Conservation (phyloP, 306 rosid species). For the Myrica gale region DNA sequence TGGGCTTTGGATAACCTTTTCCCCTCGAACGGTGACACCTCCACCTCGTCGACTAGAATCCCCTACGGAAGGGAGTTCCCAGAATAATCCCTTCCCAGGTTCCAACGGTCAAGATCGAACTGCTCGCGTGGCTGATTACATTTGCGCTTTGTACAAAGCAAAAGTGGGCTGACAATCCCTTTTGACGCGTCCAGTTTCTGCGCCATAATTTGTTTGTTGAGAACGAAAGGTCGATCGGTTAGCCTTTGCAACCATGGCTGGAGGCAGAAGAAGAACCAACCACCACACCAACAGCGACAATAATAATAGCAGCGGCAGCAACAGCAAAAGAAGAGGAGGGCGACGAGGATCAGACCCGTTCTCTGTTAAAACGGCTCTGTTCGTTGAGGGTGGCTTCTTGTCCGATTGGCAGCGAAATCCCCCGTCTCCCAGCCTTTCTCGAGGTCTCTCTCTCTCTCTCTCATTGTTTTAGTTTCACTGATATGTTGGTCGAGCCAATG, state of each 20-base stretch:
- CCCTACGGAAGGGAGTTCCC: neutral
- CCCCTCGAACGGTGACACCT: neutral
- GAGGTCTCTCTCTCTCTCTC: constrained; percentile 42
- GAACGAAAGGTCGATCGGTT: neutral
- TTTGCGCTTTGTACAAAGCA: neutral
- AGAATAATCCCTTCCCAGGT: neutral
- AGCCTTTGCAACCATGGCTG: constrained; percentile 41
- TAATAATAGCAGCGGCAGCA: constrained; percentile 8
- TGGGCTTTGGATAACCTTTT: neutral
- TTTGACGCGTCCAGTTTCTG: neutral
- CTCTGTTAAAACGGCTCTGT: constrained; percentile 31
- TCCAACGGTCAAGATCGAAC: neutral
- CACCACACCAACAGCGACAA: constrained; percentile 1
- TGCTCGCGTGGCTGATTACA: neutral
- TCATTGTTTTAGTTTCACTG: neutral
- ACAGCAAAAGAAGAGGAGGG: constrained; percentile 21
- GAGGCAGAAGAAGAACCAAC: constrained; percentile 55
- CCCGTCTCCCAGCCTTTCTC: constrained; percentile 27
- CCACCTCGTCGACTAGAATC: neutral
- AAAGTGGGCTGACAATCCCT: neutral
- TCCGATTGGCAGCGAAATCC: constrained; percentile 60
- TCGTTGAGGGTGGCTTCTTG: constrained; percentile 73
- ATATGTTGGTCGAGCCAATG: constrained; percentile 1
- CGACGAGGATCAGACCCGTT: constrained; percentile 40
- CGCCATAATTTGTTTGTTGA: neutral